Base-by-base conservation (phyloP, 495 filamentous ascomycete genomes). In the Aspergillus bridgeri region DNA sequence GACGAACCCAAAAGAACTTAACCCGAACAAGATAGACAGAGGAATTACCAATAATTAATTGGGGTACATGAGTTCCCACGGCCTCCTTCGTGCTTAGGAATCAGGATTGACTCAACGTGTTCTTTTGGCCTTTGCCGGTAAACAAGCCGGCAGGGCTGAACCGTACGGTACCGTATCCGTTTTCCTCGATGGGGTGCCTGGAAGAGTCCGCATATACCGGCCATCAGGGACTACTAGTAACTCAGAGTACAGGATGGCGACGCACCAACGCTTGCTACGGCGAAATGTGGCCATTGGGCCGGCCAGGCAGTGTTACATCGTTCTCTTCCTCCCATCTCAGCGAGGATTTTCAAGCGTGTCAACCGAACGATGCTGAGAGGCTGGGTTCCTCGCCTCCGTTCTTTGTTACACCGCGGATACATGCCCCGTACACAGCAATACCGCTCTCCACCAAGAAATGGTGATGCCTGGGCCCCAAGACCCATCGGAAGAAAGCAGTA, bases 51-150 rank as follows among this genome's bases (percentile, higher is more conserved):
- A 46, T 46, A 46, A 46, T 46, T 46, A 46, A 46, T 45, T n/a
- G n/a, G n/a, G n/a, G n/a, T n/a, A n/a, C n/a, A n/a, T n/a, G n/a
- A n/a, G n/a, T n/a, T n/a, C n/a, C n/a, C n/a, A n/a, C n/a, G n/a
- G n/a, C n/a, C n/a, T n/a, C n/a, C n/a, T n/a, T n/a, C n/a, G n/a
- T n/a, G n/a, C n/a, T n/a, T n/a, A n/a, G n/a, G n/a, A n/a, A n/a
- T n/a, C n/a, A 29, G 27, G 11, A 29, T 9, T 29, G 11, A 52
- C 65, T 67, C 69, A 74, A 74, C 71, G 71, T 74, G 71, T 74
- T 74, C 71, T 72, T 63, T 72, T n/a, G n/a, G n/a, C 69, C 49
- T 51, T 38, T 56, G 53, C 47, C 58, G 52, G 53, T 56, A 55
- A 53, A 19, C 21, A 60, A 53, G 48, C 44, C 57, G 22, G 27